phyloP scores from a whole-genome alignment of 2,329 filamentous ascomycete genomes.

The Pseudogymnoascus sp. region DNA sequence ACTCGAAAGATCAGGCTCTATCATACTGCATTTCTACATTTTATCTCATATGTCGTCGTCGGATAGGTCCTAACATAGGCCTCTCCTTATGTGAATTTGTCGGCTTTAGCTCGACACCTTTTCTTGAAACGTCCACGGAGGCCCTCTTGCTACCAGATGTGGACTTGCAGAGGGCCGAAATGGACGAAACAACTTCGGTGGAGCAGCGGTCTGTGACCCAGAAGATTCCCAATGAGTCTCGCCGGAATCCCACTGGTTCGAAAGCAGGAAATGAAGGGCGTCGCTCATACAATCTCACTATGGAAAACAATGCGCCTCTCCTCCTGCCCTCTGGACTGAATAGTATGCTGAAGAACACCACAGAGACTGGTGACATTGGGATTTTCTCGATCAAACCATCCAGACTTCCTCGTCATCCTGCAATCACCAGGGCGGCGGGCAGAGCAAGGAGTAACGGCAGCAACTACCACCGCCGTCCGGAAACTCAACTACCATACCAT shows the following conservation, averaged over 20 bases:
- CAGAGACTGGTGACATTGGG: constrained; percentile 57
- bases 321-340: constrained; percentile 46
- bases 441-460: constrained; percentile 16
- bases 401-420: constrained; percentile 21
- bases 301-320: constrained; percentile 31
- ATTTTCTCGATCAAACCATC: constrained; percentile 46
- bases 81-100: neutral
- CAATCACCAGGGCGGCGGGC: constrained; percentile 17
- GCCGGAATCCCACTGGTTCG: neutral
- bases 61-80: neutral
- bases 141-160: neutral
- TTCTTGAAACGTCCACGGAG: neutral
- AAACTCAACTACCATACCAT: constrained; percentile 10
- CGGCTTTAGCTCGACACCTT: neutral
- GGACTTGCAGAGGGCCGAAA: neutral
- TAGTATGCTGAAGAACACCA: constrained; percentile 58
- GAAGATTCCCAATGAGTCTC: neutral
- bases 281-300: neutral
- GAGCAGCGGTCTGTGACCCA: neutral
- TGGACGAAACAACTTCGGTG: neutral
- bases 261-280: neutral
- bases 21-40: neutral
- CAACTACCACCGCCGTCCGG: neutral
- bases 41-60: neutral
- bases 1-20: neutral